A percentile compares a stretch with the other conserved stretches of the same genome.
These are phyloP conservation scores for Asterophora lycoperdoides DNA, from an alignment of 768 basidiomycete species.

Conservation along the genomic window DNA sequence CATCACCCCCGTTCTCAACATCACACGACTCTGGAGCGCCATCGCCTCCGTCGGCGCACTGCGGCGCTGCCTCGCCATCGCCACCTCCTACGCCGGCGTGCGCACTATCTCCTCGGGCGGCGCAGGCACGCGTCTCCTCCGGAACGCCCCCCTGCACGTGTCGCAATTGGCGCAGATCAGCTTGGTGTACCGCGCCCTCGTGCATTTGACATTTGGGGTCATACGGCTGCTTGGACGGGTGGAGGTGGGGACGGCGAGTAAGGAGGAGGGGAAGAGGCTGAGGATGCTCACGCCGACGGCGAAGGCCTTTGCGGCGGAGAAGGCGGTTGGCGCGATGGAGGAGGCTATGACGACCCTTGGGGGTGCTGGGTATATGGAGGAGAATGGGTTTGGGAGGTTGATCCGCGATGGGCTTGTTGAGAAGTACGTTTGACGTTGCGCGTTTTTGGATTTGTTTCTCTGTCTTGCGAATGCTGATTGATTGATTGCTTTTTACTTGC, in stretches of 20 bases:
- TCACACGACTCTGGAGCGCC: conserved; percentile 69
- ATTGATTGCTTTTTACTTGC: neutral
- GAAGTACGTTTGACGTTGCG: conserved; percentile 34
- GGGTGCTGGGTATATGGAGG: conserved; percentile 82
- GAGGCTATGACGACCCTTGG: conserved; percentile 73
- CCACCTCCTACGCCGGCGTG: conserved; percentile 58
- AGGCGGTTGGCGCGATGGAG: conserved; percentile 59
- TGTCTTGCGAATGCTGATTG: neutral
- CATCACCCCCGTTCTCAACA: conserved; percentile 70
- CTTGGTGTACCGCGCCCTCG: conserved; percentile 60
- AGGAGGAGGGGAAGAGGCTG: conserved; percentile 48
- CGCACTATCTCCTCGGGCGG: conserved; percentile 39
- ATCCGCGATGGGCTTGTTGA: conserved; percentile 72
- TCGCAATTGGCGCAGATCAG: conserved; percentile 57
- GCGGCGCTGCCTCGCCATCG: conserved; percentile 60
- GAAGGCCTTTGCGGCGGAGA: conserved; percentile 69
- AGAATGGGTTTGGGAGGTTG: conserved; percentile 64
- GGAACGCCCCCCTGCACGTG: conserved; percentile 59
- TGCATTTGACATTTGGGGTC: conserved; percentile 59
- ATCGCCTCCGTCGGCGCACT: conserved; percentile 52
- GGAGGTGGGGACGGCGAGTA: conserved; percentile 50
- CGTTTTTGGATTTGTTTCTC: too few relatives aligned
- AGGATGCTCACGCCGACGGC: conserved; percentile 64
- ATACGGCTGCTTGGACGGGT: conserved; percentile 55
- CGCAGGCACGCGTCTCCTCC: conserved; percentile 45